Evolutionary conservation across 2,329 filamentous ascomycete species (phyloP), one percentile per base, ranked within the genome.

Genomic region (Ophiostoma sp.): DNA sequence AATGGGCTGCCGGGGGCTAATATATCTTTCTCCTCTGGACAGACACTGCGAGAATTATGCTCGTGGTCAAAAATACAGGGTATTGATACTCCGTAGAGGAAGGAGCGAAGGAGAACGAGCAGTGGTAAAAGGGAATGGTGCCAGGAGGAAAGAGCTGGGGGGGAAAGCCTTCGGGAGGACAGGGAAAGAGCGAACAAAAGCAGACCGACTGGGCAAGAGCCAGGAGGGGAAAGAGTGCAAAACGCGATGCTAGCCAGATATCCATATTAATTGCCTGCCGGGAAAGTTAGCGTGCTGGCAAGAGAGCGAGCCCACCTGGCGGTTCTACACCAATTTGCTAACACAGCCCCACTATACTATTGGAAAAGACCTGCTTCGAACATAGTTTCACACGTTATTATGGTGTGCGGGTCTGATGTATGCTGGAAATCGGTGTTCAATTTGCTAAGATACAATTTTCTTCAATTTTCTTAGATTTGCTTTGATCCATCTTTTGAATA

Each of bases 231-330:
- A 33, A 27, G 52, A 57, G 52, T 57, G 23, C 52, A 57, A 57
- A 62, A 62, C 57, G 27, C 57, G 57, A 62, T 62, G 57, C 23
- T 27, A 62, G 57, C 23, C 15, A 33, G 27, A 62, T 31, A 31
- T 33, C 57, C 57, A 62, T 33, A n/a, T 31, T 31, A 33, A 62
- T 62, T 62, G 57, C 57, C 57, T 65, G 62, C 62, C 62, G 62
- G 62, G 35, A 65, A 65, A 39, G 33, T 65, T 70, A 48, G 64
- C 65, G 48, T 48, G n/a, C 69, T 64, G 60, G 60, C 15, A 64
- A 36, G 60, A 15, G 48, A 52, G 17, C 17, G 48, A 57, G 2
- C 23, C 57, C 57, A 62, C 27, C 33, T 60, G 27, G 27, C 27
- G 13, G 57, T 31, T 57, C 52, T 57, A 27, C 52, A 27, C 52